phyloP scores from a whole-genome alignment of 257 asterid genomes.

The Jaltomata sinuosa region DNA sequence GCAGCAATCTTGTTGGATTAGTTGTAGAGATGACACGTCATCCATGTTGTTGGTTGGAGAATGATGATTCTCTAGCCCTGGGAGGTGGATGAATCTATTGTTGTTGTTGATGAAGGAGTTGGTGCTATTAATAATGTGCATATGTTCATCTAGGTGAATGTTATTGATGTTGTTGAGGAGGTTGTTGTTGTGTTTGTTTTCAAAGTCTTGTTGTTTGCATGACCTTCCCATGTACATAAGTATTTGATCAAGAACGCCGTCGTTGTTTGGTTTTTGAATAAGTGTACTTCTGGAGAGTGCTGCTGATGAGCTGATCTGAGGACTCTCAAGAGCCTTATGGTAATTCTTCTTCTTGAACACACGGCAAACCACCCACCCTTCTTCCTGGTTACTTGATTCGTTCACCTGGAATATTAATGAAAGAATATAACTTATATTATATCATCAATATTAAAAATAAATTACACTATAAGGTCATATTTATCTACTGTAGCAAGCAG shows the following conservation, averaged over 20 bases:
- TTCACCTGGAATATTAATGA: slow-evolving; percentile 24
- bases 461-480: no score
- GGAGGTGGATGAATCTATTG: slow-evolving; percentile 59
- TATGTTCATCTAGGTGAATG: not conserved
- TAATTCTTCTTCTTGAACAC: slow-evolving; percentile 96
- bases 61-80: slow-evolving; percentile 32
- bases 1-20: slow-evolving; percentile 12
- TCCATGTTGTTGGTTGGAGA: not conserved
- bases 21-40: not conserved
- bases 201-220: slow-evolving; percentile 42
- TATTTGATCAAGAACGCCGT: slow-evolving; percentile 61
- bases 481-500: no score
- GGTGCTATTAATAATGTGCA: not conserved
- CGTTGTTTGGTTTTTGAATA: slow-evolving; percentile 26
- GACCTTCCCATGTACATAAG: slow-evolving; percentile 70
- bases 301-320: slow-evolving; percentile 18
- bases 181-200: not conserved
- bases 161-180: not conserved
- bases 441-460: no score
- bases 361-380: slow-evolving; percentile 95
- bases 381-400: slow-evolving; percentile 29
- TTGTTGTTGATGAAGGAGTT: not conserved
- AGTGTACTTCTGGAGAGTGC: not conserved
- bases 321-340: slow-evolving; percentile 57
- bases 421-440: no score